Conservation (phyloP, 2,329 filamentous ascomycete genomes). For the Scorias spongiosa region DNA sequence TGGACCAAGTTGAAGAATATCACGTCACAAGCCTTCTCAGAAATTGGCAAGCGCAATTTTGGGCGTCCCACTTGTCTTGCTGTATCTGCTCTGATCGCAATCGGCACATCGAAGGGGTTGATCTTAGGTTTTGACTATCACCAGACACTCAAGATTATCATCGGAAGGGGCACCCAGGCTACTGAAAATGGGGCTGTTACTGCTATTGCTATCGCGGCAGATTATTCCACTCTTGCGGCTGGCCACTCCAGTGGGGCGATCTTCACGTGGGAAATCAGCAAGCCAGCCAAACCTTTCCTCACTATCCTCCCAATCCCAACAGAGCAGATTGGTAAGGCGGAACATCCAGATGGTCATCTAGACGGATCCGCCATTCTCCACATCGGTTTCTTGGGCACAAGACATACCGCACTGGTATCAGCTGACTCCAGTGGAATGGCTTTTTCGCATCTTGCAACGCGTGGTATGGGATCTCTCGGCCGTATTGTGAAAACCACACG, state of each 20-base stretch:
- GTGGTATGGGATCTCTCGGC: slow-evolving; percentile 74
- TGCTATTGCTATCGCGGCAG: slow-evolving; percentile 76
- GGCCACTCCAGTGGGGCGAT: slow-evolving; percentile 84
- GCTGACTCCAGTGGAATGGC: slow-evolving; percentile 94
- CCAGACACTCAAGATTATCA: slow-evolving; percentile 84
- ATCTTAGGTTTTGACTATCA: slow-evolving; percentile 95
- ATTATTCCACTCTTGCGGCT: slow-evolving; percentile 80
- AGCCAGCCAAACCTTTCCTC: slow-evolving; percentile 74
- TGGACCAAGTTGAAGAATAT: slow-evolving; percentile 92
- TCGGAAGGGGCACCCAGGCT: slow-evolving; percentile 86
- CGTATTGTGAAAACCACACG: slow-evolving; percentile 78
- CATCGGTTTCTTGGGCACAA: slow-evolving; percentile 83
- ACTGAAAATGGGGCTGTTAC: slow-evolving; percentile 82
- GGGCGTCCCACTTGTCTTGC: slow-evolving; percentile 79
- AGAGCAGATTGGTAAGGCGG: slow-evolving; percentile 43
- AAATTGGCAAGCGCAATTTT: slow-evolving; percentile 82
- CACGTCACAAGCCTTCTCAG: slow-evolving; percentile 78
- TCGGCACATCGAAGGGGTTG: slow-evolving; percentile 89
- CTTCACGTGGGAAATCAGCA: slow-evolving; percentile 88
- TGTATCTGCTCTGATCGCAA: slow-evolving; percentile 72
- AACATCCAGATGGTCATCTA: slow-evolving; percentile 68
- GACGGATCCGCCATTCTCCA: slow-evolving; percentile 66
- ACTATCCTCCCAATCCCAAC: slow-evolving; percentile 64
- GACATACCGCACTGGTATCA: slow-evolving; percentile 87
- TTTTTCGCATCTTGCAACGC: slow-evolving; percentile 87